Percentiles rank a stretch among this genome's conserved stretches.
These are phyloP conservation scores for Agrocybe pediades DNA, from an alignment of 768 basidiomycete genomes.

Conservation along the genomic window DNA sequence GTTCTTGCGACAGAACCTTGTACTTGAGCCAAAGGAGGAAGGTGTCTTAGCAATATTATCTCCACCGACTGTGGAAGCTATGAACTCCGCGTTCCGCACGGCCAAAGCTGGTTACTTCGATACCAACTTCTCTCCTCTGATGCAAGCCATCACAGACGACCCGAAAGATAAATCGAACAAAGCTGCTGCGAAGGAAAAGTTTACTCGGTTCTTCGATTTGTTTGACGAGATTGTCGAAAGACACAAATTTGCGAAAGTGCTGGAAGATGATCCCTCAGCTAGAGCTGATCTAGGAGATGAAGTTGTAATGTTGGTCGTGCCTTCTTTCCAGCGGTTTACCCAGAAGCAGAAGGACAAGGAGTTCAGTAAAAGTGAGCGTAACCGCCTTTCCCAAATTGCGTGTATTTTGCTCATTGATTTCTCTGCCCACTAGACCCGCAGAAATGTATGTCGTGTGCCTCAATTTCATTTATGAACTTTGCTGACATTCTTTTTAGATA, in stretches of 20 bases:
- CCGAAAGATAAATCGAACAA: slow-evolving; percentile 60
- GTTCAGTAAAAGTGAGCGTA: slow-evolving; percentile 84
- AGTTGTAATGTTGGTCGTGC: slow-evolving; percentile 74
- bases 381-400: slow-evolving; percentile 9
- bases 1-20: slow-evolving; percentile 62
- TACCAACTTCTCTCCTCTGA: slow-evolving; percentile 76
- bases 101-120: slow-evolving; percentile 87
- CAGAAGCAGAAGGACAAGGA: slow-evolving; percentile 80
- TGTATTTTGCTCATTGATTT: slow-evolving; percentile 2
- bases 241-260: slow-evolving; percentile 65
- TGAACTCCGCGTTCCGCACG: slow-evolving; percentile 74
- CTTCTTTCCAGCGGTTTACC: slow-evolving; percentile 71
- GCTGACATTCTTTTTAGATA: slow-evolving; percentile 47
- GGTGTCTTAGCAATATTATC: slow-evolving; percentile 55
- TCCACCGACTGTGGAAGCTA: slow-evolving; percentile 57
- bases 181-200: slow-evolving; percentile 77
- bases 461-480: not conserved
- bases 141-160: slow-evolving; percentile 67
- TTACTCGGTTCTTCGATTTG: slow-evolving; percentile 78
- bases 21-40: slow-evolving; percentile 51
- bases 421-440: slow-evolving; percentile 57
- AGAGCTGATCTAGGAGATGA: slow-evolving; percentile 68
- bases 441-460: slow-evolving; percentile 52
- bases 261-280: slow-evolving; percentile 70
- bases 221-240: slow-evolving; percentile 80